phyloP scores from a whole-genome alignment of 768 basidiomycete genomes.

The Coprinopsis cinerea region DNA sequence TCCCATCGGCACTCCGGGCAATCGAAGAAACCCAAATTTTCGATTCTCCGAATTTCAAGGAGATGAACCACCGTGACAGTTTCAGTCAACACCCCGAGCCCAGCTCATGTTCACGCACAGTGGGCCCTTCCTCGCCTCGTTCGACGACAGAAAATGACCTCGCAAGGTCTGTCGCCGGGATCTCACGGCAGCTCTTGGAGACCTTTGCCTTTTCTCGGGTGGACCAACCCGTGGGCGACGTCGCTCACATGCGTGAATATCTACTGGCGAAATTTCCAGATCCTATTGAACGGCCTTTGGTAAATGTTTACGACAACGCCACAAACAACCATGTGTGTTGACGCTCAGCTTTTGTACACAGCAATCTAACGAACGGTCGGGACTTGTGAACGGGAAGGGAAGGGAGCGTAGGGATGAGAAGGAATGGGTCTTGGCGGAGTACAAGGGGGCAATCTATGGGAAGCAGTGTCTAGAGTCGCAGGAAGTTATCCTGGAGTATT shows the following conservation, averaged over 20 bases:
- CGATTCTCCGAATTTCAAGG: too few relatives aligned
- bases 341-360: too few relatives aligned
- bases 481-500: slow-evolving; percentile 10
- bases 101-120: background rate
- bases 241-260: slow-evolving; percentile 10
- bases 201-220: slow-evolving; percentile 11
- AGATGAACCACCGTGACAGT: background rate
- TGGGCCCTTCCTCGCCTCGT: slow-evolving; percentile 1
- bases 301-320: background rate
- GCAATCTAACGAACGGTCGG: too few relatives aligned
- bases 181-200: slow-evolving; percentile 10
- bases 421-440: slow-evolving; percentile 2
- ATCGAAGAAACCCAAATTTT: too few relatives aligned
- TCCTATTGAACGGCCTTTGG: slow-evolving; percentile 3
- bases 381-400: too few relatives aligned
- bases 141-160: slow-evolving; percentile 7
- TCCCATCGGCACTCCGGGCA: too few relatives aligned
- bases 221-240: slow-evolving; percentile 7
- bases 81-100: background rate
- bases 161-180: slow-evolving; percentile 4
- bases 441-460: slow-evolving; percentile 10
- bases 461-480: slow-evolving; percentile 2
- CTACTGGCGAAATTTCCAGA: slow-evolving; percentile 3
- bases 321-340: too few relatives aligned
- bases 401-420: too few relatives aligned